Evolutionary conservation across 495 filamentous ascomycete species (phyloP).

Genomic region (Podospora bellae-mahoneyi): DNA sequence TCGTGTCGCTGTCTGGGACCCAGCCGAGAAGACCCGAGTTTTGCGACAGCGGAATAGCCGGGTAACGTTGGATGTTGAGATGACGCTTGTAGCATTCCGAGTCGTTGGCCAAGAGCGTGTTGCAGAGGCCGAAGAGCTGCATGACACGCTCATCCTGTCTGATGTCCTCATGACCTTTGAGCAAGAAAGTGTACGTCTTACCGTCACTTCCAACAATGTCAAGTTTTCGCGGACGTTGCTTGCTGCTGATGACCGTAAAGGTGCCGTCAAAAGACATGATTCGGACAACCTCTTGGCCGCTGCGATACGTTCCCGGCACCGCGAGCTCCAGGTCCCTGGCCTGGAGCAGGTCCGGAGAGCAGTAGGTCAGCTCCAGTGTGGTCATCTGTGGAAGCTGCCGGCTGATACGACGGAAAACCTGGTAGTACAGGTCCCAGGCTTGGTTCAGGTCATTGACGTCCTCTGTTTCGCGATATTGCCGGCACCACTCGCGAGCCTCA

Average conservation of each 20-base stretch:
- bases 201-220: slow-evolving; percentile 87
- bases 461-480: slow-evolving; percentile 77
- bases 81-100: slow-evolving; percentile 95
- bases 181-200: slow-evolving; percentile 72
- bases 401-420: slow-evolving; percentile 93
- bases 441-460: slow-evolving; percentile 94
- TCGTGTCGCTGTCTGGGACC: slow-evolving; percentile 96
- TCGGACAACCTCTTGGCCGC: slow-evolving; percentile 76
- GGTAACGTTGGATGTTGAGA: slow-evolving; percentile 89
- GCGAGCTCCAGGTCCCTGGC: slow-evolving; percentile 83
- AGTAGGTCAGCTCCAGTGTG: slow-evolving; percentile 90
- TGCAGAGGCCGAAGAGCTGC: slow-evolving; percentile 96
- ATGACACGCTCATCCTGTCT: slow-evolving; percentile 98
- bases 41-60: slow-evolving; percentile 92
- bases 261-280: slow-evolving; percentile 88
- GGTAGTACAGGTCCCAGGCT: slow-evolving; percentile 98
- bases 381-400: slow-evolving; percentile 88
- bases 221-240: slow-evolving; percentile 89
- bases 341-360: slow-evolving; percentile 84
- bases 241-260: slow-evolving; percentile 89
- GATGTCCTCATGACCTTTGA: slow-evolving; percentile 99
- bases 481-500: slow-evolving; percentile 93
- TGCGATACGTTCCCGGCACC: slow-evolving; percentile 89
- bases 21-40: slow-evolving; percentile 92
- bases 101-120: slow-evolving; percentile 88